Conservation (phyloP, 331 rosid genomes). For the Quercus lobata region DNA sequence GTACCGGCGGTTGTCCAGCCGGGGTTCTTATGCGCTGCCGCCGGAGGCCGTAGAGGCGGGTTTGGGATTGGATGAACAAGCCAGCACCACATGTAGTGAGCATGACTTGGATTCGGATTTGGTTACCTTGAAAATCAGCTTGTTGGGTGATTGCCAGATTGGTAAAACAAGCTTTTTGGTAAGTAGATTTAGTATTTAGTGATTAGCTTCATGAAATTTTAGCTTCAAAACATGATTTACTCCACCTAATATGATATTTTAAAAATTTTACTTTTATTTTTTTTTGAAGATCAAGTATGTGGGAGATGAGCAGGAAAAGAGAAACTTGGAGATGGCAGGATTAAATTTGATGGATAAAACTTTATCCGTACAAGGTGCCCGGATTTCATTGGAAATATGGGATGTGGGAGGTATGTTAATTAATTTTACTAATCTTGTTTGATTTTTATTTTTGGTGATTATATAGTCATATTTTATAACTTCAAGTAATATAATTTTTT, state of each 20-base stretch:
- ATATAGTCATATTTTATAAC: background rate
- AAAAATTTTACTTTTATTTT: background rate
- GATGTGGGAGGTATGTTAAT: constrained; percentile 73
- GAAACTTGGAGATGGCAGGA: constrained; percentile 72
- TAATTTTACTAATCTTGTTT: background rate
- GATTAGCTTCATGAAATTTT: background rate
- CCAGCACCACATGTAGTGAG: constrained; percentile 10
- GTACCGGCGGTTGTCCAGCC: constrained; percentile 49
- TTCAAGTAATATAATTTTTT: too few relatives aligned
- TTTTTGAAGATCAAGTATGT: constrained; percentile 65
- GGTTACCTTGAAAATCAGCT: constrained; percentile 74
- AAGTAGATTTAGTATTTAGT: background rate
- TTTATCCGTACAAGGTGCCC: constrained; percentile 61
- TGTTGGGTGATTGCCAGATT: constrained; percentile 90
- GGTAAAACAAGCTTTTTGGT: constrained; percentile 96
- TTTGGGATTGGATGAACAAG: background rate
- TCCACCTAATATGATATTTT: background rate
- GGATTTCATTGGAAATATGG: constrained; percentile 78
- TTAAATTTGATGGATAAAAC: constrained; percentile 86
- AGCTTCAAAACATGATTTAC: too few relatives aligned
- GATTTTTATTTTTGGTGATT: background rate
- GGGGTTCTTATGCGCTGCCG: constrained; percentile 3
- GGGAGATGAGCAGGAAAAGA: constrained; percentile 79
- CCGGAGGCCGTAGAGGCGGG: background rate
- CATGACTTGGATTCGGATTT: constrained; percentile 72